Percentiles rank a stretch among this genome's conserved stretches.
Conservation (phyloP, 1,139 yeast genomes). For the Scheffersomyces cryptocercus region DNA sequence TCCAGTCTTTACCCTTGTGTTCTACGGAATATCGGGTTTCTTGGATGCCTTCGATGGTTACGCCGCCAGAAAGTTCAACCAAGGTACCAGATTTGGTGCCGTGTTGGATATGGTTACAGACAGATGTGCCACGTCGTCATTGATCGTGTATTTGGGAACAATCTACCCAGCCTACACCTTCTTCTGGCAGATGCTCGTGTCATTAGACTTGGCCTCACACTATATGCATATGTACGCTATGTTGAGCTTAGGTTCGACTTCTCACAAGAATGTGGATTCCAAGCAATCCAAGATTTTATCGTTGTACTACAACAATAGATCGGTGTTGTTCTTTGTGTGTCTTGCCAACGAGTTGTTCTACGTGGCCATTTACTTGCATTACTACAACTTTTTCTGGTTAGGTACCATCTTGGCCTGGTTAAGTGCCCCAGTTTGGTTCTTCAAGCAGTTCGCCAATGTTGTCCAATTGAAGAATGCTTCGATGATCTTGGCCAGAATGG, state of each 20-base stretch:
- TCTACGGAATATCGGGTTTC: slow-evolving; percentile 86
- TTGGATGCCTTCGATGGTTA: slow-evolving; percentile 96
- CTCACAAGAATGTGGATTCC: slow-evolving; percentile 83
- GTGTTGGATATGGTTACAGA: slow-evolving; percentile 99
- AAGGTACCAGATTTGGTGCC: slow-evolving; percentile 92
- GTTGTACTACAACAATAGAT: slow-evolving; percentile 84
- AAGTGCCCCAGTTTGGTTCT: slow-evolving; percentile 84
- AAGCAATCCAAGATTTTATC: slow-evolving; percentile 72
- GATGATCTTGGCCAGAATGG: slow-evolving; percentile 72
- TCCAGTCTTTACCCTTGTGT: slow-evolving; percentile 72
- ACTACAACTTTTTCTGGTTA: slow-evolving; percentile 63
- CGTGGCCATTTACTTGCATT: slow-evolving; percentile 80
- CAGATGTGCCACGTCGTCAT: slow-evolving; percentile 91
- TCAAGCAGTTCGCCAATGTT: slow-evolving; percentile 88
- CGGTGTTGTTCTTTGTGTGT: slow-evolving; percentile 83
- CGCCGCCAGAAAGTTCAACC: slow-evolving; percentile 88
- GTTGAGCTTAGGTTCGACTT: slow-evolving; percentile 71
- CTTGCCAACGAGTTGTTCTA: slow-evolving; percentile 91
- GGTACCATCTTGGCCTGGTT: slow-evolving; percentile 66
- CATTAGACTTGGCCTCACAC: slow-evolving; percentile 91
- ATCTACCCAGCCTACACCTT: slow-evolving; percentile 68
- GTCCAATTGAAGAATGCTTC: slow-evolving; percentile 90
- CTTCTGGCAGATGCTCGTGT: slow-evolving; percentile 82
- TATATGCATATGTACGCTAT: slow-evolving; percentile 99
- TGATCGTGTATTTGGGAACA: slow-evolving; percentile 81